These are phyloP conservation scores for Sclerotinia trifoliorum DNA, from an alignment of 2,329 filamentous ascomycete genomes.

Conservation along the genomic window DNA sequence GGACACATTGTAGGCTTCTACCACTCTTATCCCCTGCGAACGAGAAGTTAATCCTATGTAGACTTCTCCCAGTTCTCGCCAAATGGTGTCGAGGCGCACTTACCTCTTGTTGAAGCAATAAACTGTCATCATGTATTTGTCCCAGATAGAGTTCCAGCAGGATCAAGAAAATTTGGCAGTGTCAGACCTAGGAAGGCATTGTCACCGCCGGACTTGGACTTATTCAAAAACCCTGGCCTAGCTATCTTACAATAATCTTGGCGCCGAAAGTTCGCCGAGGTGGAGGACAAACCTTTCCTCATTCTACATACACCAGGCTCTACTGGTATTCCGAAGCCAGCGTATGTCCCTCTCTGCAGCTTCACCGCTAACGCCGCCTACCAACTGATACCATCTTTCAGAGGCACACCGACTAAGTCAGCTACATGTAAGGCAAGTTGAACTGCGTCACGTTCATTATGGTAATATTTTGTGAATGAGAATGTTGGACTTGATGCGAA, in stretches of 20 bases:
- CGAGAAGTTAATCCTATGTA: not conserved
- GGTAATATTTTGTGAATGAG: not conserved
- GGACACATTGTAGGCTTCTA: not conserved
- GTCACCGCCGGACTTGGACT: not conserved
- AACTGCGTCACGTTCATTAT: not conserved
- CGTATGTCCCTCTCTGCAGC: not conserved
- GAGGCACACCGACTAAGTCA: too few relatives aligned
- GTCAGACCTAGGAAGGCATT: not conserved
- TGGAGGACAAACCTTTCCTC: conserved; percentile 6
- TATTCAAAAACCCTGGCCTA: not conserved
- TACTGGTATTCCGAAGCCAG: conserved; percentile 23
- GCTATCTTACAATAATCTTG: not conserved
- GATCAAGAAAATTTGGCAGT: not conserved
- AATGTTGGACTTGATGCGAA: too few relatives aligned
- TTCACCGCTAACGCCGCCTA: too few relatives aligned
- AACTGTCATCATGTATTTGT: too few relatives aligned
- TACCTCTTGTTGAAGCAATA: too few relatives aligned
- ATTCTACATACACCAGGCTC: conserved; percentile 23
- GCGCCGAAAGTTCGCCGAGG: conserved; percentile 32
- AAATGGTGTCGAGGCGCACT: too few relatives aligned
- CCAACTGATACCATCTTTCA: too few relatives aligned
- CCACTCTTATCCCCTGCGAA: not conserved
- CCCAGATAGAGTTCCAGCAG: too few relatives aligned
- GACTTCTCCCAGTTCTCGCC: not conserved
- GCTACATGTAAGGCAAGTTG: not conserved